These are phyloP conservation scores for Lactarius akahatsu DNA, from an alignment of 768 basidiomycete species.

Conservation along the genomic window DNA sequence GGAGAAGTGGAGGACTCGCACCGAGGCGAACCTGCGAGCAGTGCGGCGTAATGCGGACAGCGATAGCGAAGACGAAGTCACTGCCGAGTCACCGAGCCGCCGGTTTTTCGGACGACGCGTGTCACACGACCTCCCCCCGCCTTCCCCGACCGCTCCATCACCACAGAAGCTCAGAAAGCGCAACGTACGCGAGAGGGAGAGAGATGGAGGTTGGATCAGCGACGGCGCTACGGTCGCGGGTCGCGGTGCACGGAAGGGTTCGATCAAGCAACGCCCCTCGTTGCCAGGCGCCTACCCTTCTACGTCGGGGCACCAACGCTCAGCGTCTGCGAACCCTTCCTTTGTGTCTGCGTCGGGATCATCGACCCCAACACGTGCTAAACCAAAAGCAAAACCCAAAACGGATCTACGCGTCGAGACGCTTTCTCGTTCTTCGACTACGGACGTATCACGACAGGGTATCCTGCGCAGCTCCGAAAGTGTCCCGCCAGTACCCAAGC, in stretches of 20 bases:
- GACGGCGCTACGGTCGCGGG: conserved; percentile 25
- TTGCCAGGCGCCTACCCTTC: neutral
- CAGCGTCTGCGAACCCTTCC: neutral
- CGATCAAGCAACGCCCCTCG: neutral
- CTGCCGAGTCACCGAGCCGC: conserved; percentile 11
- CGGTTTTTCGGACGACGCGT: conserved; percentile 20
- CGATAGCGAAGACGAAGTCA: conserved; percentile 33
- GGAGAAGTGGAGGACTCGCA: conserved; percentile 40
- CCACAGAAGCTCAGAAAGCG: conserved; percentile 19
- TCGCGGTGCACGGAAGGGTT: conserved; percentile 21
- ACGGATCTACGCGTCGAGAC: conserved; percentile 19
- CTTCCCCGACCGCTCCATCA: neutral
- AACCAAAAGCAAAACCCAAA: conserved; percentile 8
- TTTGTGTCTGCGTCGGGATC: neutral
- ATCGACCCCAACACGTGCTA: conserved; percentile 8
- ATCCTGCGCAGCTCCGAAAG: conserved; percentile 19
- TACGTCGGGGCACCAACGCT: conserved; percentile 10
- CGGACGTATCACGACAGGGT: conserved; percentile 17
- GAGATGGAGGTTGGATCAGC: conserved; percentile 29
- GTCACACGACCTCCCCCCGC: conserved; percentile 15
- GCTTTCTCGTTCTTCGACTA: conserved; percentile 18
- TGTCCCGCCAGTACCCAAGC: neutral
- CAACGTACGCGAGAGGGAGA: neutral
- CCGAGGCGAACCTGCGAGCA: conserved; percentile 37
- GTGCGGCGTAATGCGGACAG: conserved; percentile 32